Evolutionary conservation across 345 rosid genomes (phyloP).

Genomic region (Dimocarpus longan): DNA sequence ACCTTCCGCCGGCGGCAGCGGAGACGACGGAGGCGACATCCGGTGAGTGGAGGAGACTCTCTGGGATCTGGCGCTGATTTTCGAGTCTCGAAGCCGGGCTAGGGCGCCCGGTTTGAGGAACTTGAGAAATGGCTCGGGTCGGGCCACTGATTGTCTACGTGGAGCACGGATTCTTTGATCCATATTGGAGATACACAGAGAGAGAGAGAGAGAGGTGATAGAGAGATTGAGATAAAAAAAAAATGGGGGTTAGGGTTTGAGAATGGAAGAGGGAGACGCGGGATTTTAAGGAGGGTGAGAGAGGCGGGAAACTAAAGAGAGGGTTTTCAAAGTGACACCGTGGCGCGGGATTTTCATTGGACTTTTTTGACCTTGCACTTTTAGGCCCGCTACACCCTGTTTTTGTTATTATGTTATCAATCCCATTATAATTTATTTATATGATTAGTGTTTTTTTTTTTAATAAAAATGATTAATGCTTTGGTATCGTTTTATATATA

Average conservation of each 20-base stretch:
- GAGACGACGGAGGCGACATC: constrained; percentile 11
- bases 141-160: constrained; percentile 6
- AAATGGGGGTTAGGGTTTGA: constrained; percentile 1
- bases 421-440: too few relatives aligned
- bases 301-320: constrained; percentile 21
- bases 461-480: too few relatives aligned
- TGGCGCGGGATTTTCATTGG: constrained; percentile 23
- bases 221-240: background rate
- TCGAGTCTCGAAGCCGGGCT: constrained; percentile 53
- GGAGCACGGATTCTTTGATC: constrained; percentile 28
- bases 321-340: constrained; percentile 14
- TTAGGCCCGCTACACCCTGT: too few relatives aligned
- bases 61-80: constrained; percentile 50
- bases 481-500: too few relatives aligned
- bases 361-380: background rate
- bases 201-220: background rate
- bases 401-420: too few relatives aligned
- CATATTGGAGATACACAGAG: constrained; percentile 21
- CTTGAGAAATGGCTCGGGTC: constrained; percentile 39
- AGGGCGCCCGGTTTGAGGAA: constrained; percentile 58
- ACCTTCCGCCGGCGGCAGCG: background rate
- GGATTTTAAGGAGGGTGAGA: constrained; percentile 6
- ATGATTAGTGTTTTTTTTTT: too few relatives aligned
- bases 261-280: background rate
- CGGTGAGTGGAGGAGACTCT: constrained; percentile 24